Base-by-base conservation (phyloP, 2,329 filamentous ascomycete species). In the Lachnellula cervina region DNA sequence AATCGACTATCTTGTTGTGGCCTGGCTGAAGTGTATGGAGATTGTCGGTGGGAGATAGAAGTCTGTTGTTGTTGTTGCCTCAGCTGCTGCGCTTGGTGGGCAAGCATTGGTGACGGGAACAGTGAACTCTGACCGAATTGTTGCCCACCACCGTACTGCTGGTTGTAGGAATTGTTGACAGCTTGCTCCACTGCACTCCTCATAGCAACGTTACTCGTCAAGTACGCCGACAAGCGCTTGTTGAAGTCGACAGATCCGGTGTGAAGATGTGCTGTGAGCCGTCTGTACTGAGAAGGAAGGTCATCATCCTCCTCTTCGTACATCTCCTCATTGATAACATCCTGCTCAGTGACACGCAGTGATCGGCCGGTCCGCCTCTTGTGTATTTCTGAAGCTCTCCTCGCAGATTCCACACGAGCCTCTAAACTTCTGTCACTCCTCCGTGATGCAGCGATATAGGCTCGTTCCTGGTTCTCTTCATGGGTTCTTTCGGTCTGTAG, bases 301-400 rank as follows among this genome's bases (percentile, higher is more conserved):
- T 92, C 88, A 63, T 96, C 89, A 52, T 96, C 91, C 67, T 96
- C 89, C 71, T 96, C 92, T 67, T 96, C 91, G 69, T 97, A 97
- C 90, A 96, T 96, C 70, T 95, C 90, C 70, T 96, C 92, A 60
- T 90, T 91, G 63, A 88, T 77, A 13, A 96, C 91, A 72, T 94
- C 91, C 66, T 94, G 82, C 71, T 92, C 88, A 25, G 87, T 91
- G 56, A 97, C 88, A 63, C 86, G 85, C 57, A 97, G 79, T 2
- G 81, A 84, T 64, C 90, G 88, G 40, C 92, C 93, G 0, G 92
- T 96, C 17, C 91, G 84, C 70, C 86, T 82, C 75, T 91, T 90
- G 78, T 96, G 92, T 38, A 96, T 90, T 66, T 90, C 86, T n/a
- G 92, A 96, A 5, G 92, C 92, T 72, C 89, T 83, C 51, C 84